Conservation (phyloP, 441 rosid genomes). For the Erodium moschatum region DNA sequence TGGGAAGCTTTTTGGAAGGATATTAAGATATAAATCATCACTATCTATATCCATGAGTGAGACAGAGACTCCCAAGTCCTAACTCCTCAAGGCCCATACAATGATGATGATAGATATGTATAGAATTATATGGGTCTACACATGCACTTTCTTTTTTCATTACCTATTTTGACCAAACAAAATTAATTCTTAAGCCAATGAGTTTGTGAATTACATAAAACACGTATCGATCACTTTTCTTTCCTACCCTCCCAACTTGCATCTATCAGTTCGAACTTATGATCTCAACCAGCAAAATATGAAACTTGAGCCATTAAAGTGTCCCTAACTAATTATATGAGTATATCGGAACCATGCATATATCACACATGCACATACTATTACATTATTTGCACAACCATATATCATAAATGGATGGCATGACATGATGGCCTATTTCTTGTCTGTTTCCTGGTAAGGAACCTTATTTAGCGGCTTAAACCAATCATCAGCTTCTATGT, state of each 20-base stretch:
- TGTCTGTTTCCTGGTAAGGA: neutral
- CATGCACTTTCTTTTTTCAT: neutral
- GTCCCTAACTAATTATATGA: neutral
- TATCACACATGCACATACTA: neutral
- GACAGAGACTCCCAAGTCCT: neutral
- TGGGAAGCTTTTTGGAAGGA: constrained; percentile 2
- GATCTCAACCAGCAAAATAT: neutral
- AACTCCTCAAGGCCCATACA: constrained; percentile 2
- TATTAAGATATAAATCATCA: neutral
- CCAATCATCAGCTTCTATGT: neutral
- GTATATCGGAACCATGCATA: neutral
- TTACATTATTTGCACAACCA: neutral
- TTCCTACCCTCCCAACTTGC: neutral
- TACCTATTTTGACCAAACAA: too few relatives aligned
- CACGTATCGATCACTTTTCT: neutral
- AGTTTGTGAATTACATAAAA: neutral
- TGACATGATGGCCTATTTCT: neutral
- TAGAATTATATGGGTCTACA: neutral
- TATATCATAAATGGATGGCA: neutral
- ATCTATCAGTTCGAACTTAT: neutral
- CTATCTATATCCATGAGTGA: neutral
- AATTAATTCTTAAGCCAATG: neutral
- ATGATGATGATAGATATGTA: constrained; percentile 3
- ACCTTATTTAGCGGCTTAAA: neutral
- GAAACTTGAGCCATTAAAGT: neutral